Evolutionary conservation across 192 early-diverging fungal genomes (phyloP), one percentile per base, ranked within the genome.

Genomic region (Phycomyces nitens): DNA sequence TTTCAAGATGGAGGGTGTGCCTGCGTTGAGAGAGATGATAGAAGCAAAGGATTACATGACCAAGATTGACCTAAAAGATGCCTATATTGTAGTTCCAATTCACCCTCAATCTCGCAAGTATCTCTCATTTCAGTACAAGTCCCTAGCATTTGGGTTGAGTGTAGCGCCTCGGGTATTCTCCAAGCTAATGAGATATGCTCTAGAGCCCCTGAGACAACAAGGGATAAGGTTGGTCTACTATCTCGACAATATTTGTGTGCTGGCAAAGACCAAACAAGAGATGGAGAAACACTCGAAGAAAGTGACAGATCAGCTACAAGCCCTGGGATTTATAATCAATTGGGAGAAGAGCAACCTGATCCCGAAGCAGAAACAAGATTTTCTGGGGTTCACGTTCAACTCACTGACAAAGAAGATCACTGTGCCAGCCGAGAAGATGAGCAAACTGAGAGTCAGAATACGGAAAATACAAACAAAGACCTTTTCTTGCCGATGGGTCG

Each of bases 1-100:
- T 15, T 63, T 63, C 53, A 63, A 63, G 52, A 63, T 63, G 62
- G 53, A 63, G 16, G 62, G 62, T 4, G 51, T 63, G 14, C 62
- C 62, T 42, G 62, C 62, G 15, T 39, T 63, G 14, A 20, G 53
- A 16, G 64, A 65, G 1, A 57, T 65, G 8, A 27, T 65, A 14
- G 64, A 65, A 50, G 3, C 38, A 40, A 56, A 56, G 2, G 62
- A 64, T n/a, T 56, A 44, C 11, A 64, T 64, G 8, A 41, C n/a
- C 52, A 65, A 57, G n/a, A n/a, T 44, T 34, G 41, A 65, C 39
- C 38, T 65, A 7, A 43, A 56, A 34, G 55, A 65, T 41, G 64
- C 41, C n/a, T 65, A 65, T 26, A 24, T 56, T 5, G 64, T 56
- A 16, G 27, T 57, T 7, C 54, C 64, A 1, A 41, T 65, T 11